Evolutionary conservation across 352 stramenopile genomes (phyloP).

Genomic region (Pythium aphanidermatum): DNA sequence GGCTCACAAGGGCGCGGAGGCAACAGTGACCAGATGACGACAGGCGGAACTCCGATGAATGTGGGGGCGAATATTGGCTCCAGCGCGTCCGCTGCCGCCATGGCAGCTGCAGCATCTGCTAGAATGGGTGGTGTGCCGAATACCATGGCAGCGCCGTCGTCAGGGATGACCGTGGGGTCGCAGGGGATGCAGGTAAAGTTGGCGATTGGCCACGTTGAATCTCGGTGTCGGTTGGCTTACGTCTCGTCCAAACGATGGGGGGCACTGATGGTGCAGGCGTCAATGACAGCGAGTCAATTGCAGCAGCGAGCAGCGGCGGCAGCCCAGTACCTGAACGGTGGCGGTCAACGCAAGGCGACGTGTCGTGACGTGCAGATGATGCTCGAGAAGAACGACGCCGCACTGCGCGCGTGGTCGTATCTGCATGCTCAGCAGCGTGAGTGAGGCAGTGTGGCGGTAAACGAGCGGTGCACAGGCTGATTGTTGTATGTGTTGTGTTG

Average conservation of each 20-base stretch:
- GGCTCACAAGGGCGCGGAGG: neutral
- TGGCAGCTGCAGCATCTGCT: neutral
- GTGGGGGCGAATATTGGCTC: neutral
- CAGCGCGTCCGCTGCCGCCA: neutral
- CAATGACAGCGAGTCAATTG: slow-evolving; percentile 17
- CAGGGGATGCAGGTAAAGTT: too few species aligned
- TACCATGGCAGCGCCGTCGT: too few species aligned
- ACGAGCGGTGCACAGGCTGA: neutral
- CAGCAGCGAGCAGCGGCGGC: slow-evolving; percentile 58
- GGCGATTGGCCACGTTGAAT: too few species aligned
- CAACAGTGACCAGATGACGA: slow-evolving; percentile 1
- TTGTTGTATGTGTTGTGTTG: neutral
- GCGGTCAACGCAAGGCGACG: slow-evolving; percentile 43
- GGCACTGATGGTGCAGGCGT: neutral
- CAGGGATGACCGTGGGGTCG: too few species aligned
- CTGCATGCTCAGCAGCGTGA: slow-evolving; percentile 73
- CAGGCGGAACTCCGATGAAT: slow-evolving; percentile 4
- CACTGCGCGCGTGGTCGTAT: slow-evolving; percentile 62
- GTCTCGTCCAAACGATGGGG: too few species aligned
- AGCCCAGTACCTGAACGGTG: slow-evolving; percentile 24
- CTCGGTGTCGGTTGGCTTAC: too few species aligned
- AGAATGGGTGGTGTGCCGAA: too few species aligned
- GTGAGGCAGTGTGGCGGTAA: slow-evolving; percentile 11
- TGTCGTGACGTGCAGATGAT: slow-evolving; percentile 68
- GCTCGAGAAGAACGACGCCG: slow-evolving; percentile 83